Conservation (phyloP, 2,329 filamentous ascomycete species). For the Mycogone perniciosa region DNA sequence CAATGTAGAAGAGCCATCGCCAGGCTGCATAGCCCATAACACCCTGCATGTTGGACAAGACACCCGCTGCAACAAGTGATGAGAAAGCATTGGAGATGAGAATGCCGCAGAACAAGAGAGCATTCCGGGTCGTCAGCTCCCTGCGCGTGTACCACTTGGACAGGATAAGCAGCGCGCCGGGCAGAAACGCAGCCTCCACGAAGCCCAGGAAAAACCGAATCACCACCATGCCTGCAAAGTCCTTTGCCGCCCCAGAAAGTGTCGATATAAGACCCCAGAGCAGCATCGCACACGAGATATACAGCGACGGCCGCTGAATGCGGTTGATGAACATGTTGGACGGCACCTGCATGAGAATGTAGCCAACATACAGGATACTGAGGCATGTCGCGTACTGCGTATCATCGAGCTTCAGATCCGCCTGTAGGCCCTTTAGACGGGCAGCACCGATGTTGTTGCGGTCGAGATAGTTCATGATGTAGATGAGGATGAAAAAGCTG, state of each 20-base stretch:
- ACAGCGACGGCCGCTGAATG: constrained; percentile 44
- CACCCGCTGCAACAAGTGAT: constrained; percentile 52
- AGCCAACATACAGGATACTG: constrained; percentile 60
- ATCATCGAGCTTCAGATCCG: constrained; percentile 49
- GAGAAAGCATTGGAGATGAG: constrained; percentile 56
- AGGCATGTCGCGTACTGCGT: constrained; percentile 59
- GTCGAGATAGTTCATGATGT: constrained; percentile 67
- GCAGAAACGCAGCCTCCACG: constrained; percentile 58
- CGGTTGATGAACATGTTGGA: constrained; percentile 53
- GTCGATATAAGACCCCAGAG: constrained; percentile 57
- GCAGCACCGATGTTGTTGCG: constrained; percentile 64
- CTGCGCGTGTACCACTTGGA: constrained; percentile 62
- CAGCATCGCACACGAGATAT: constrained; percentile 47
- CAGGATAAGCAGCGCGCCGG: constrained; percentile 56
- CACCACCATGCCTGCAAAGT: constrained; percentile 48
- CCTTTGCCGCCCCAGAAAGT: constrained; percentile 44
- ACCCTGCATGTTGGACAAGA: constrained; percentile 52
- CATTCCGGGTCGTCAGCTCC: constrained; percentile 48
- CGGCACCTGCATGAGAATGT: constrained; percentile 58
- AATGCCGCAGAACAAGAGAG: constrained; percentile 53
- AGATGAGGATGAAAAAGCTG: constrained; percentile 66
- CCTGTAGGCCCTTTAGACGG: constrained; percentile 56
- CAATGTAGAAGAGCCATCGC: constrained; percentile 57
- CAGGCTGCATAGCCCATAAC: constrained; percentile 48
- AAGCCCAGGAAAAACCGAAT: constrained; percentile 56